Percentiles rank a stretch among this genome's conserved stretches.
These are phyloP conservation scores for Hypoxylon lenormandii DNA, from an alignment of 495 filamentous ascomycete genomes.

Conservation along the genomic window DNA sequence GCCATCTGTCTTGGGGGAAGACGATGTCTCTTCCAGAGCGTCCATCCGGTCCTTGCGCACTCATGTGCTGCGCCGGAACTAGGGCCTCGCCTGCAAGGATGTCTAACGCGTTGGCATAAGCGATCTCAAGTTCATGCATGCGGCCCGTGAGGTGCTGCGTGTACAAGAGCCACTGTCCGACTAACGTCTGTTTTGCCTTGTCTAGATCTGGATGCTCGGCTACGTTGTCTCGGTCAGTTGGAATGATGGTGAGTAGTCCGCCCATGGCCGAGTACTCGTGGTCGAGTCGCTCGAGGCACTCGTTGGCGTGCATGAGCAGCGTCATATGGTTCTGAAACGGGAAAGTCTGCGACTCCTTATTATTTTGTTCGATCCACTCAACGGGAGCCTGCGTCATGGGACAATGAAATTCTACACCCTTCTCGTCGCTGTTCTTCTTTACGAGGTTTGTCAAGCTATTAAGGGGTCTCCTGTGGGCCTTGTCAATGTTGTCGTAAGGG, in stretches of 20 bases:
- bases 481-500: constrained; percentile 61
- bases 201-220: constrained; percentile 44
- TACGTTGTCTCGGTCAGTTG: constrained; percentile 51
- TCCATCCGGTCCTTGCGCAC: constrained; percentile 52
- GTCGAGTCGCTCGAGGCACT: constrained; percentile 65
- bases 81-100: constrained; percentile 61
- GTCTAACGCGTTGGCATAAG: constrained; percentile 62
- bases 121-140: constrained; percentile 64
- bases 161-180: constrained; percentile 65
- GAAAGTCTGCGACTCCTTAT: constrained; percentile 24
- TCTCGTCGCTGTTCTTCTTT: constrained; percentile 53
- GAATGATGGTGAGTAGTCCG: constrained; percentile 63
- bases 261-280: constrained; percentile 65
- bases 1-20: constrained; percentile 64
- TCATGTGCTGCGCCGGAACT: constrained; percentile 58
- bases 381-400: constrained; percentile 45
- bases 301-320: constrained; percentile 66
- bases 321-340: constrained; percentile 62
- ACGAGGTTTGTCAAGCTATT: constrained; percentile 61
- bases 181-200: constrained; percentile 55
- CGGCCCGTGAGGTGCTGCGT: constrained; percentile 61
- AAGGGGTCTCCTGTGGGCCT: constrained; percentile 59
- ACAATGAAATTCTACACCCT: constrained; percentile 59
- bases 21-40: constrained; percentile 56
- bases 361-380: constrained; percentile 29